Evolutionary conservation across 345 rosid genomes (phyloP), one percentile per base, ranked within the genome.

Genomic region (Hirschfeldia incana): DNA sequence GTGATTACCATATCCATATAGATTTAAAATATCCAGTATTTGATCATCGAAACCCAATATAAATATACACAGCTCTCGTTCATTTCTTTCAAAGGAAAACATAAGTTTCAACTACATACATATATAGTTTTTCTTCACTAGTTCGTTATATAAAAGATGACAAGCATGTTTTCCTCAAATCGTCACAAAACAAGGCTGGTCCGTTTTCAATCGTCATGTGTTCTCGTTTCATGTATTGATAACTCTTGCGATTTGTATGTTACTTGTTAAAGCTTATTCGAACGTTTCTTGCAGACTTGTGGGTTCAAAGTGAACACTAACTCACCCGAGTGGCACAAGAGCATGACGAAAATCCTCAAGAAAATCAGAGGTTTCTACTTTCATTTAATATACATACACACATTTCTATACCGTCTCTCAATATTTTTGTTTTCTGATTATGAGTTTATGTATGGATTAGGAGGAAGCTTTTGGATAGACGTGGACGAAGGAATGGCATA

Each of bases 401-500:
- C 9, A 70, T 44, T 10, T 53, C 4, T 13, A 57, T 6, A 1
- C 44, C 27, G 8, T 1, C 36, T 61, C 33, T 26, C 37, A 36
- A 11, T 16, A 15, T 6, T 6, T 6, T 53, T 6, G 0, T 32
- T 2, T 27, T 61, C 27, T 32, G 49, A 8, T 4, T 11, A n/a
- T 57, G 51, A 9, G 5, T 61, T 55, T 28, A 53, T 63, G 0
- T 28, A 44, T 62, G 60, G 8, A 15, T 3, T 67, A 79, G 82
- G 78, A 67, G 82, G 78, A 5, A 51, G 61, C 32, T 73, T 79
- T 74, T 60, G 73, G 74, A 79, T 79, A 68, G 78, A 79, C 6
- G 74, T 73, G 33, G 82, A 79, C 28, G 82, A 79, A 67, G 82
- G 82, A 79, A 74, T 79, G 65, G 75, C 78, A 61, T 73, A 79